phyloP scores from a whole-genome alignment of 805 yeast species.

The Metschnikowia noctiluminum region DNA sequence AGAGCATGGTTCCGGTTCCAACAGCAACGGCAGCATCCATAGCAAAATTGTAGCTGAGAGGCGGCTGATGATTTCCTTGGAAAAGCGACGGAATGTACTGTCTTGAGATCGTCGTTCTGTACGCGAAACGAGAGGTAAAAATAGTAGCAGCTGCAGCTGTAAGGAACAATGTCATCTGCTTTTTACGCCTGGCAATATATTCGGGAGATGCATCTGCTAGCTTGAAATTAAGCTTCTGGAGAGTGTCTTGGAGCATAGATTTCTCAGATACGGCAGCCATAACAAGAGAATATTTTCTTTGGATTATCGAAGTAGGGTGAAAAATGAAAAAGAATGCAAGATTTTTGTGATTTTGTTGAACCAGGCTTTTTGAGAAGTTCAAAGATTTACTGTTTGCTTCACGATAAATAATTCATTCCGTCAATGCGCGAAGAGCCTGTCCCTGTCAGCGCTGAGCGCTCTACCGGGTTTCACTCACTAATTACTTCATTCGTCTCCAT shows the following conservation, averaged over 20 bases:
- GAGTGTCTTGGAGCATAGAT: neutral
- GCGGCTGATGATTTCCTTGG: slow-evolving; percentile 84
- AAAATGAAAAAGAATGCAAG: too few relatives aligned
- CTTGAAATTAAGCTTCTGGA: slow-evolving; percentile 23
- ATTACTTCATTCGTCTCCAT: too few relatives aligned
- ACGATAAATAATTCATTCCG: too few relatives aligned
- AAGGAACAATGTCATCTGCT: slow-evolving; percentile 69
- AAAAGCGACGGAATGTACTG: slow-evolving; percentile 73
- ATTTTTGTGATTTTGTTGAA: too few relatives aligned
- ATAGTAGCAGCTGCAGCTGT: slow-evolving; percentile 72
- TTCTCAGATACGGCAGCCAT: neutral
- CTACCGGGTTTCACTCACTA: too few relatives aligned
- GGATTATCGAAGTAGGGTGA: neutral
- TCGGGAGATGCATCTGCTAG: slow-evolving; percentile 40
- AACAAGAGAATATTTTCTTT: neutral
- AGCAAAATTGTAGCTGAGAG: slow-evolving; percentile 68
- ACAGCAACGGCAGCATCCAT: slow-evolving; percentile 86
- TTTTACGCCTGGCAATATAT: slow-evolving; percentile 60
- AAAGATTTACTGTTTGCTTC: too few relatives aligned
- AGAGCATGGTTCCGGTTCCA: slow-evolving; percentile 71
- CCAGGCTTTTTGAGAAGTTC: too few relatives aligned
- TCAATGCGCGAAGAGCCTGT: too few relatives aligned
- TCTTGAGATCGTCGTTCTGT: slow-evolving; percentile 68
- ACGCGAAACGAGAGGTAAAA: slow-evolving; percentile 68
- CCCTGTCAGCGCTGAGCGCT: too few relatives aligned